Evolutionary conservation across 2,329 filamentous ascomycete species (phyloP), one percentile per base, ranked within the genome.

Genomic region (Fusarium sp.): DNA sequence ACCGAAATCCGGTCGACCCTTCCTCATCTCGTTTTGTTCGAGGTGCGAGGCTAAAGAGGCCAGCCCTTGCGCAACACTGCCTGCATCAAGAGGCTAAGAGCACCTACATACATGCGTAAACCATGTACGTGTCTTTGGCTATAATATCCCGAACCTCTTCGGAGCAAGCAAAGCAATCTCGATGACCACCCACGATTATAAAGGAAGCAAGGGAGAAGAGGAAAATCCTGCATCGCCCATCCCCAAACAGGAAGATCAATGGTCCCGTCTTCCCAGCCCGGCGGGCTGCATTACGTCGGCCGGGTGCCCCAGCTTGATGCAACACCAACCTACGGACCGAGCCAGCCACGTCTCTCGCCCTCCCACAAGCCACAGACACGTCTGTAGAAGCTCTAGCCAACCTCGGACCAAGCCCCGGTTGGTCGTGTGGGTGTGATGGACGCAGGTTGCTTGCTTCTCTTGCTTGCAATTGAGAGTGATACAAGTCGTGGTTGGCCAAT

Each of bases 11-110:
- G 56, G 70, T 58, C 70, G 62, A 73, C 70, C 70, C 70, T 73
- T 73, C 27, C 60, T 63, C 71, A 74, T 74, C 68, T 74, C 71
- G 71, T 73, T 73, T 56, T 71, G 71, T 74, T 73, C 67, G 71
- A 73, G 70, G 47, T 50, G 45, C 45, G 9, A 50, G 70, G 47
- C 42, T 47, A 61, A 62, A 52, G 47, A 52, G 47, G 42, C 56
- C 54, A 70, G 66, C 62, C 70, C 62, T 67, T 63, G 66, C 59
- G 45, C 45, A 50, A 50, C 45, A 27, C 45, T 29, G 45, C 45
- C 42, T 47, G 42, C 42, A 47, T 47, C 42, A 24, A 47, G 22
- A 8, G 22, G 14, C 20, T 24, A 42, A 42, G n/a, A 47, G 45
- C 45, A 27, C 16, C 24, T 45, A 45, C 40, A 45, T 50, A n/a